Evolutionary conservation across 257 asterid species (phyloP).

Genomic region (Solanum megistacrolobum): DNA sequence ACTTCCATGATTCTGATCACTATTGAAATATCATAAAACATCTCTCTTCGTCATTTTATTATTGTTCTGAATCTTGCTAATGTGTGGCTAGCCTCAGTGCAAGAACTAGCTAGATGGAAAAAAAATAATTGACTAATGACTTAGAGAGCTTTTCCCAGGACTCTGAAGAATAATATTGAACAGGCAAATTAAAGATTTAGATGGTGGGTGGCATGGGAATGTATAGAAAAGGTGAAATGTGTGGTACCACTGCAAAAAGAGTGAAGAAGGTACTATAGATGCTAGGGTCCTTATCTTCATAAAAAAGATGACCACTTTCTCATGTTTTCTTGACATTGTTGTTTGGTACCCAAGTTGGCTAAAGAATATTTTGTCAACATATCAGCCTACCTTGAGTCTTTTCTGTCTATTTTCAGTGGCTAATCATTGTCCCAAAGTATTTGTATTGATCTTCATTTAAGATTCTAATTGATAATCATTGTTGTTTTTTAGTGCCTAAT

Average conservation of each 20-base stretch:
- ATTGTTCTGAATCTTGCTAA: background rate
- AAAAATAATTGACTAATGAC: background rate
- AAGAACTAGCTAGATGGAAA: background rate
- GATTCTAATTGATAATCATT: background rate
- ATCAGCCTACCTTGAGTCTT: background rate
- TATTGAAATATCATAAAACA: background rate
- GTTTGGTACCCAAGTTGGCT: background rate
- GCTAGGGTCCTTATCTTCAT: background rate
- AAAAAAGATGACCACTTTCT: background rate
- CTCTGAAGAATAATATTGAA: background rate
- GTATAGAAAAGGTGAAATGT: background rate
- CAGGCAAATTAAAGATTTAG: background rate
- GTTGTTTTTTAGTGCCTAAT: background rate
- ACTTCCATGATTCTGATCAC: background rate
- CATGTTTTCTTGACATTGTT: background rate
- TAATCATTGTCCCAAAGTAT: background rate
- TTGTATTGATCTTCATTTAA: background rate
- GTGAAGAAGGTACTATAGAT: background rate
- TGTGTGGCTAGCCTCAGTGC: background rate
- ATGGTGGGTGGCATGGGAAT: background rate
- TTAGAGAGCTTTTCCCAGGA: background rate
- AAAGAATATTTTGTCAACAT: background rate
- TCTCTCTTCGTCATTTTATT: background rate
- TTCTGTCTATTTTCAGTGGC: constrained; percentile 2
- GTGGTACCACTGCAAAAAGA: background rate